phyloP scores from a whole-genome alignment of 2,329 filamentous ascomycete species.

The Dactylellina leptospora region DNA sequence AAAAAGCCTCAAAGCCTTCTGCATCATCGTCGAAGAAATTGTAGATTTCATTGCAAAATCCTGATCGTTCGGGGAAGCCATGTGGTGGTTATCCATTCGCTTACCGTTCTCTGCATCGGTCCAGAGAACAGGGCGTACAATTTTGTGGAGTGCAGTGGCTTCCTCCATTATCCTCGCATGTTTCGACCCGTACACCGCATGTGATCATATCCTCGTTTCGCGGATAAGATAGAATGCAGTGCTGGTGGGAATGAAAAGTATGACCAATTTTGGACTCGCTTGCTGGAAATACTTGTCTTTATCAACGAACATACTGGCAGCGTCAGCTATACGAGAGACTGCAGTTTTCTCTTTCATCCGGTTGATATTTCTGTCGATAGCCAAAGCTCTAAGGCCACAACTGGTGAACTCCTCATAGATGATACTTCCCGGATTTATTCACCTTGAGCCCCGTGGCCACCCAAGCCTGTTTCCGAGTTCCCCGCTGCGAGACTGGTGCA shows the following conservation, averaged over 20 bases:
- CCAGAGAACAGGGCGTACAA: conserved; percentile 17
- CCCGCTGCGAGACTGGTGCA: conserved; percentile 51
- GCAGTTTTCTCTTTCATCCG: neutral
- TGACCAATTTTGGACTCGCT: conserved; percentile 4
- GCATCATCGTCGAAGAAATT: neutral
- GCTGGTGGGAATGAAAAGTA: conserved; percentile 12
- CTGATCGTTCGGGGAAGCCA: conserved; percentile 29
- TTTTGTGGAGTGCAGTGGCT: conserved; percentile 2
- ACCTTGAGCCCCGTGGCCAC: conserved; percentile 41
- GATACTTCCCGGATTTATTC: conserved; percentile 11
- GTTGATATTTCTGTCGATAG: neutral
- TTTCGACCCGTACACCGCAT: conserved; percentile 29
- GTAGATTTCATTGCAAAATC: conserved; percentile 15
- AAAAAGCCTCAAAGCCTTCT: neutral
- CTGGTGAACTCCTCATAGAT: conserved; percentile 7
- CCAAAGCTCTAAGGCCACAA: conserved; percentile 6
- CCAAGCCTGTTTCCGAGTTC: conserved; percentile 47
- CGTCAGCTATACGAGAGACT: neutral
- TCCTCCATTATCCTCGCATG: conserved; percentile 21
- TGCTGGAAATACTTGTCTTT: conserved; percentile 4
- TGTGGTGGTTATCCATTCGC: conserved; percentile 51
- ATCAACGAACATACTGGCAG: neutral
- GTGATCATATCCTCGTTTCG: conserved; percentile 29
- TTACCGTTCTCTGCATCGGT: conserved; percentile 22
- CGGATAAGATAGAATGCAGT: conserved; percentile 22